Evolutionary conservation across 345 rosid genomes (phyloP), one percentile per base, ranked within the genome.

Genomic region (Euphorbia lathyris): DNA sequence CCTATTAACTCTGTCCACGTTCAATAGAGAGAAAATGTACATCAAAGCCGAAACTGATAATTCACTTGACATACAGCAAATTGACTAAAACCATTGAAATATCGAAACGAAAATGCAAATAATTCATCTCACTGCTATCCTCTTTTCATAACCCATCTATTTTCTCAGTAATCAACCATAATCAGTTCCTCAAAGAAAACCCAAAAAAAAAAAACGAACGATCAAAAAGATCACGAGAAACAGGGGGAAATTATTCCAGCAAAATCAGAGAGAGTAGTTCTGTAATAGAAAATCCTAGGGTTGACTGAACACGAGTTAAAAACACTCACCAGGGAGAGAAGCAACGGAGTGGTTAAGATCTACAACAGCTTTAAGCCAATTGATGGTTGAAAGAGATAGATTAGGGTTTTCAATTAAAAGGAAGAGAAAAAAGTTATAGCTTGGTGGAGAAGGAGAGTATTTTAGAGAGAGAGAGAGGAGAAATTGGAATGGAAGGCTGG

Each of bases 301-400:
- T 79, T 76, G 86, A 81, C 83, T 76, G 60, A 59, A 36, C 12
- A 58, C 70, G 71, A 74, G 63, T 73, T 34, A 23, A 11, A 48
- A 58, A 57, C 67, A 78, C 83, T 82, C 78, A 80, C 88, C 88
- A 59, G 38, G 22, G 38, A 40, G 57, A 59, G 68, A 72, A 60
- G 64, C 47, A 58, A 32, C 12, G 9, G 74, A 58, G 65, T 19
- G 22, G 26, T 51, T 43, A 73, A 74, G 85, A 84, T 84, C 83
- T 63, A 77, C 63, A 45, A 63, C 67, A 72, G 69, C 40, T 10
- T 32, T 53, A 3, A 32, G 9, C 56, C 7, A 65, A 63, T 63
- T 20, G 51, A 38, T 26, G 25, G 40, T 9, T 11, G 69, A 63
- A 8, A 43, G 17, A 10, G 27, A 1, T 23, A 16, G 26, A 25